Percentiles rank a stretch among this genome's conserved stretches.
phyloP scores from a whole-genome alignment of 148 eudicot genomes.

The Chenopodium formosanum region DNA sequence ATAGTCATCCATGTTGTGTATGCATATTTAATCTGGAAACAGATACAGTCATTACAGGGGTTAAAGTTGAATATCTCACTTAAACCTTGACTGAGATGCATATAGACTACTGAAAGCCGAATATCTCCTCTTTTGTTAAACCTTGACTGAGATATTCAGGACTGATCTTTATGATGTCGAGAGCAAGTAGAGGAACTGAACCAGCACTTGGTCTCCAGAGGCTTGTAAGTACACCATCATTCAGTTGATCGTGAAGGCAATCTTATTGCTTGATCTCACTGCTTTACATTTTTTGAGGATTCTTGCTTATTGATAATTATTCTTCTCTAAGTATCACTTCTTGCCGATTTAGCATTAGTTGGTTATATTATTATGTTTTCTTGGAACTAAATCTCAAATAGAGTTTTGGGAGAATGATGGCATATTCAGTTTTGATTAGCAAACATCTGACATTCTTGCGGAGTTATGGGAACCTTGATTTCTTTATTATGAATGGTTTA shows the following conservation, averaged over 20 bases:
- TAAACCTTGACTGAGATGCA: conserved; percentile 36
- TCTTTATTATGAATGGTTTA: too few species aligned
- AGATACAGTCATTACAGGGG: background rate
- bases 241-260: background rate
- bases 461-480: too few species aligned
- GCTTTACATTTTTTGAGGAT: background rate
- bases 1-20: too few species aligned
- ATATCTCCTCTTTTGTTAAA: conserved; percentile 4
- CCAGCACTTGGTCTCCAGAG: background rate
- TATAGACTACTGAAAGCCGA: too few species aligned
- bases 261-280: background rate
- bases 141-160: conserved; percentile 42
- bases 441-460: background rate
- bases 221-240: background rate
- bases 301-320: background rate
- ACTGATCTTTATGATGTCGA: conserved; percentile 53
- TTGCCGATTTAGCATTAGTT: background rate
- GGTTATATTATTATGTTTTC: background rate
- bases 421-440: background rate
- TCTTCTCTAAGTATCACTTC: background rate
- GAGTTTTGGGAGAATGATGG: background rate
- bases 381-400: background rate
- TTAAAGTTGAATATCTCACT: background rate
- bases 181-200: conserved; percentile 40
- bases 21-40: background rate